Conservation (phyloP, 805 yeast genomes). For the Saccharomycopsis oosterbeekiorum region DNA sequence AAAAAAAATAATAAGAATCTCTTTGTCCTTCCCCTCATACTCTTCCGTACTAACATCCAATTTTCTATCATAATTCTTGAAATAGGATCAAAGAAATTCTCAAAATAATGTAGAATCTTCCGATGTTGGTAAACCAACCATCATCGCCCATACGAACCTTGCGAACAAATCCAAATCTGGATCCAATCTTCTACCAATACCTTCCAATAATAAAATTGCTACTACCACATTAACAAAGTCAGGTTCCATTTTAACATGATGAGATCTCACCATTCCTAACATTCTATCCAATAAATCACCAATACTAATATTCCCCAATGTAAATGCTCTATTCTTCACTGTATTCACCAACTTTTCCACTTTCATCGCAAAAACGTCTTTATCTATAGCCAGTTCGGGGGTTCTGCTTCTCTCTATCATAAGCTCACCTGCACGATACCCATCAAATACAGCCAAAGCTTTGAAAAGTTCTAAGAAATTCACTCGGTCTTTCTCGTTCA, state of each 20-base stretch:
- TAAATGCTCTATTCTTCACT: slow-evolving; percentile 80
- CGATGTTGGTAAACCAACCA: slow-evolving; percentile 27
- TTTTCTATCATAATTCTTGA: neutral
- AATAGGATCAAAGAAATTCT: neutral
- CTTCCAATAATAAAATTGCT: slow-evolving; percentile 84
- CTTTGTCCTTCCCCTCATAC: neutral
- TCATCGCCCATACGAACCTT: slow-evolving; percentile 60
- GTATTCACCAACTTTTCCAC: slow-evolving; percentile 75
- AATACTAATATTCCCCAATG: slow-evolving; percentile 82
- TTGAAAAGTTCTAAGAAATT: slow-evolving; percentile 86
- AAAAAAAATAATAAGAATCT: neutral
- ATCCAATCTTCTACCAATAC: slow-evolving; percentile 89
- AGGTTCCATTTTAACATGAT: slow-evolving; percentile 96
- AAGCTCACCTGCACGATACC: slow-evolving; percentile 86
- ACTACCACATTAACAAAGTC: slow-evolving; percentile 94
- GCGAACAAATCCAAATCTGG: slow-evolving; percentile 91
- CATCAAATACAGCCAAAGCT: slow-evolving; percentile 85
- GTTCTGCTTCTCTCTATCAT: slow-evolving; percentile 94
- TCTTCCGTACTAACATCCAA: no score
- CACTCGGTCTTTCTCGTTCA: slow-evolving; percentile 63
- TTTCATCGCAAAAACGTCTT: slow-evolving; percentile 77
- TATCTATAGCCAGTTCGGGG: slow-evolving; percentile 82
- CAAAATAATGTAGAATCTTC: slow-evolving; percentile 3
- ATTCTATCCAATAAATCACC: slow-evolving; percentile 86
- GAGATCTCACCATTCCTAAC: slow-evolving; percentile 81